Conservation (phyloP, 805 yeast genomes). For the Cyberlindnera mycetangii region DNA sequence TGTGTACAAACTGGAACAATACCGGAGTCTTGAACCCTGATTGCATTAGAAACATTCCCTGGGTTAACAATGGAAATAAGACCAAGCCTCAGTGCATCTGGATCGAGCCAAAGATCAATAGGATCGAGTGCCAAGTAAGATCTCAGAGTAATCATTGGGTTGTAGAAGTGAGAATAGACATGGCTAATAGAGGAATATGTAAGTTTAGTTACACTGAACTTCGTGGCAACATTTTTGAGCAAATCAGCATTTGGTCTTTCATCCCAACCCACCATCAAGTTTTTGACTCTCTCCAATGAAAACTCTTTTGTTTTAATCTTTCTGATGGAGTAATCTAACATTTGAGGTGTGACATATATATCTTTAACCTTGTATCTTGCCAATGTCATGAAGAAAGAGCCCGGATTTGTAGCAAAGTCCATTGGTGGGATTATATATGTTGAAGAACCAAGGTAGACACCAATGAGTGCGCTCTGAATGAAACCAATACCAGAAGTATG, state of each 20-base stretch:
- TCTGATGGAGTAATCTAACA: slow-evolving; percentile 71
- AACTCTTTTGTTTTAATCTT: slow-evolving; percentile 55
- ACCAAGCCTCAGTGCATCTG: slow-evolving; percentile 87
- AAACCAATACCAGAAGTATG: slow-evolving; percentile 87
- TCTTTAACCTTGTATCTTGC: slow-evolving; percentile 82
- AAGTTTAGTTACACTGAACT: slow-evolving; percentile 62
- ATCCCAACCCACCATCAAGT: slow-evolving; percentile 78
- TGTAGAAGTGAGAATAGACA: slow-evolving; percentile 74
- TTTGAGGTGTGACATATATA: slow-evolving; percentile 77
- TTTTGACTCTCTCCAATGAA: slow-evolving; percentile 58
- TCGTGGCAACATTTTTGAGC: slow-evolving; percentile 53
- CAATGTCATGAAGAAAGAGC: slow-evolving; percentile 62
- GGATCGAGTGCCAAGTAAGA: slow-evolving; percentile 89
- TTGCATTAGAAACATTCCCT: slow-evolving; percentile 60
- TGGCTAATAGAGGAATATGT: slow-evolving; percentile 69
- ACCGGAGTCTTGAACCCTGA: slow-evolving; percentile 90
- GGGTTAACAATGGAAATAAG: slow-evolving; percentile 77
- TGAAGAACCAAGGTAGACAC: slow-evolving; percentile 82
- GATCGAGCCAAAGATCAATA: slow-evolving; percentile 81
- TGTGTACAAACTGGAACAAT: slow-evolving; percentile 95
- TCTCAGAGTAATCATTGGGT: slow-evolving; percentile 80
- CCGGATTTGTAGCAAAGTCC: slow-evolving; percentile 73
- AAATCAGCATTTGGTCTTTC: slow-evolving; percentile 68
- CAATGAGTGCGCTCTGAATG: slow-evolving; percentile 77
- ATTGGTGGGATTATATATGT: slow-evolving; percentile 78